Conservation (phyloP, 768 basidiomycete species). For the Wakefieldia striispora region DNA sequence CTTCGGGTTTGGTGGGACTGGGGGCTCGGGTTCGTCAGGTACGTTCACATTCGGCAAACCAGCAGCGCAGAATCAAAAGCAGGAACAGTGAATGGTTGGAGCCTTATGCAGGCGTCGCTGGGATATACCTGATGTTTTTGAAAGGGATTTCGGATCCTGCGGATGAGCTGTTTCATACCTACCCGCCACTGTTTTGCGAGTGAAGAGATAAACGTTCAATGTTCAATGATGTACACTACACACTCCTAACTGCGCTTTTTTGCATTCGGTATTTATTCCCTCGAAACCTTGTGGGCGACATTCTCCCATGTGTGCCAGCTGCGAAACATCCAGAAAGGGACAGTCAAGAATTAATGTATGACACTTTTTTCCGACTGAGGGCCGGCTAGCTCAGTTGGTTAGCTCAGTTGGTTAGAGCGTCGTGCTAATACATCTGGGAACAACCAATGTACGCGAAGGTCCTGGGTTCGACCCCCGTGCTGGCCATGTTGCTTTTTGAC, state of each 20-base stretch:
- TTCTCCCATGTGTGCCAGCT: too few species aligned
- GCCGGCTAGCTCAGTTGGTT: conserved; percentile 34
- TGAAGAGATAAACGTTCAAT: background rate
- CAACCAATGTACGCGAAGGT: conserved; percentile 29
- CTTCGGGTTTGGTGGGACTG: conserved; percentile 33
- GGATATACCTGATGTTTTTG: background rate
- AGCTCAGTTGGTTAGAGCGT: conserved; percentile 35
- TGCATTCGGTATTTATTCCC: background rate
- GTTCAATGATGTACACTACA: conserved; percentile 17
- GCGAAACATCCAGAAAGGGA: too few species aligned
- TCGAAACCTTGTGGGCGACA: background rate
- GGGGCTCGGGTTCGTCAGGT: conserved; percentile 8
- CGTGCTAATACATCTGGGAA: conserved; percentile 28
- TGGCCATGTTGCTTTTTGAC: conserved; percentile 28
- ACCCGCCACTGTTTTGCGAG: background rate
- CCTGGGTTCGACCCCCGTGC: conserved; percentile 42
- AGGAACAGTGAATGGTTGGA: conserved; percentile 27
- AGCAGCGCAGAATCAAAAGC: conserved; percentile 30
- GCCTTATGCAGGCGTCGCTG: background rate
- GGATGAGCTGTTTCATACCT: background rate
- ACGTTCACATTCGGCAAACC: conserved; percentile 28
- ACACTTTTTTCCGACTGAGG: background rate
- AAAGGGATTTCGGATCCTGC: background rate
- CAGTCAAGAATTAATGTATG: background rate
- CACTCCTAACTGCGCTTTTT: conserved; percentile 1